These are phyloP conservation scores for Suhomyces sp. DNA, from an alignment of 805 yeast genomes.

Conservation along the genomic window DNA sequence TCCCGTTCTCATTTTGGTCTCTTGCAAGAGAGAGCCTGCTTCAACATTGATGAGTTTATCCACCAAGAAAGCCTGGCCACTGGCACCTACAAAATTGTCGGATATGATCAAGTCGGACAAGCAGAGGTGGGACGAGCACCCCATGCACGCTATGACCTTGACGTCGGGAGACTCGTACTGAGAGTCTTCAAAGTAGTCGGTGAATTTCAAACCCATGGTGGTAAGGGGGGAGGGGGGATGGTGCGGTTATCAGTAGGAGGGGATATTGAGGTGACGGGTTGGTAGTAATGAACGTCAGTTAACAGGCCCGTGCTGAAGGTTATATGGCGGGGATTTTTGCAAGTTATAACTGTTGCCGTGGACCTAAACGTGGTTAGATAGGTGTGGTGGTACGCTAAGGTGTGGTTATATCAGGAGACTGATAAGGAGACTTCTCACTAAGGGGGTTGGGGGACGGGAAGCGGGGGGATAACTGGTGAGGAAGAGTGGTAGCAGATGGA, in stretches of 20 bases:
- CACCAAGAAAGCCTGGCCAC: slow-evolving; percentile 43
- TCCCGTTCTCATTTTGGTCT: slow-evolving; percentile 42
- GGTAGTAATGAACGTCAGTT: no score
- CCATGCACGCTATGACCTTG: slow-evolving; percentile 40
- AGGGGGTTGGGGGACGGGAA: no score
- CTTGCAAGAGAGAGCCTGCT: slow-evolving; percentile 26
- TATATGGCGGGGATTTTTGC: no score
- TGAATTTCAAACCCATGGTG: slow-evolving; percentile 42
- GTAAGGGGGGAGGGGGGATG: no score
- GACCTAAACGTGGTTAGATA: no score
- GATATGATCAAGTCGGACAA: slow-evolving; percentile 34
- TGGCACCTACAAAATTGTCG: slow-evolving; percentile 39
- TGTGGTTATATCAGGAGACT: no score
- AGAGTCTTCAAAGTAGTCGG: slow-evolving; percentile 38
- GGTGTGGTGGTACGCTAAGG: no score
- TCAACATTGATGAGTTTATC: slow-evolving; percentile 37
- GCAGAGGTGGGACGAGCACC: slow-evolving; percentile 43
- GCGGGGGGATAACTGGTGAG: background rate
- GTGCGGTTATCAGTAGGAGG: background rate
- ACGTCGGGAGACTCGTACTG: slow-evolving; percentile 37
- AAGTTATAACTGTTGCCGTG: no score
- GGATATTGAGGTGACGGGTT: slow-evolving; percentile 1
- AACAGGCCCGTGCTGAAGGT: no score
- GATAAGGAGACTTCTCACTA: no score
- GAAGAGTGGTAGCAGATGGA: no score